Percentiles rank a stretch among this genome's conserved stretches.
Conservation (phyloP, 1,284 basidiomycete genomes). For the Pholiota adiposa region DNA sequence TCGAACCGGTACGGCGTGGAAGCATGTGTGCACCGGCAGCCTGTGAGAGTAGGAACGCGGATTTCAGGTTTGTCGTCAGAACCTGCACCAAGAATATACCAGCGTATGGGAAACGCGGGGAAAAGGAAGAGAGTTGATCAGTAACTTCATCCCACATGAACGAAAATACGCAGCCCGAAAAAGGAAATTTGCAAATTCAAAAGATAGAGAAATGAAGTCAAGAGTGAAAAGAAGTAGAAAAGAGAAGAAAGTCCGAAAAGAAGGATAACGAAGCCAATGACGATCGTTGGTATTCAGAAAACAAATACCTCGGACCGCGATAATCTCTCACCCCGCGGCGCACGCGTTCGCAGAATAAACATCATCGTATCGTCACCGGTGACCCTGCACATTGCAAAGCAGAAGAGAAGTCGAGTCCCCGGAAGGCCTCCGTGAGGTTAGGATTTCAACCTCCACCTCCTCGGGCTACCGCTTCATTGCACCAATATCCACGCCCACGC, state of each 20-base stretch:
- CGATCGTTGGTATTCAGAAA: background rate
- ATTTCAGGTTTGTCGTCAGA: conserved; percentile 78
- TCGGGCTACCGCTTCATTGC: background rate
- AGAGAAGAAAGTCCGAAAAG: background rate
- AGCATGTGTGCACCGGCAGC: conserved; percentile 84
- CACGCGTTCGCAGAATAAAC: background rate
- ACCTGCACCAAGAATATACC: conserved; percentile 50
- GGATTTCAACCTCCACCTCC: background rate
- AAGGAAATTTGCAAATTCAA: background rate
- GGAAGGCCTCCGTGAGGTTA: background rate
- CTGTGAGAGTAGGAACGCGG: conserved; percentile 77
- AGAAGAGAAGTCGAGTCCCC: background rate
- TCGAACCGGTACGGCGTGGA: conserved; percentile 72
- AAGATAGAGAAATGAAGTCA: conserved; percentile 1
- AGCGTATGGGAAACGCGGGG: conserved; percentile 6
- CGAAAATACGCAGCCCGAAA: background rate
- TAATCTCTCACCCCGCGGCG: background rate
- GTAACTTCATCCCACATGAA: background rate
- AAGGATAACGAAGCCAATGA: background rate
- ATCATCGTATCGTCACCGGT: background rate
- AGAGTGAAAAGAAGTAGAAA: background rate
- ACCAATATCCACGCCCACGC: background rate
- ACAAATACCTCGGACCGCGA: background rate
- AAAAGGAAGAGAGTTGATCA: background rate
- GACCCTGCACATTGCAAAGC: background rate